Percentiles rank a stretch among this genome's conserved stretches.
phyloP scores from a whole-genome alignment of 2,329 filamentous ascomycete species.

The Ceratocystis huliohia region DNA sequence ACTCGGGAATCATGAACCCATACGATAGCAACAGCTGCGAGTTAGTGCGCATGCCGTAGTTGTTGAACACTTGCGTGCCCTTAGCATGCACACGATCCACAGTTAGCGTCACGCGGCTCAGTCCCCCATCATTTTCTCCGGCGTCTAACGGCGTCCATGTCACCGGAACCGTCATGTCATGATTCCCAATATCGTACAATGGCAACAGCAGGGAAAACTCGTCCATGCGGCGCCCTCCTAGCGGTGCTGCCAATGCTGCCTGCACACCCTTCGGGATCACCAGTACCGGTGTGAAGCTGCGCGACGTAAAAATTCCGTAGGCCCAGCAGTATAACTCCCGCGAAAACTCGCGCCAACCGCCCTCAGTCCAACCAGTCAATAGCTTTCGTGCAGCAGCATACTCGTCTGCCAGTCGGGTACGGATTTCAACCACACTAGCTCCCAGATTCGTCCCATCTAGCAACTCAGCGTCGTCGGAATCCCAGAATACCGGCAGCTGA shows the following conservation, averaged over 20 bases:
- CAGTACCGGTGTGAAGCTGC: conserved; percentile 51
- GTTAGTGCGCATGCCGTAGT: conserved; percentile 63
- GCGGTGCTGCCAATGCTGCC: background rate
- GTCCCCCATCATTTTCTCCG: conserved; percentile 13
- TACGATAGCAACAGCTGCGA: conserved; percentile 55
- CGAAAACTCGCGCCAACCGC: conserved; percentile 30
- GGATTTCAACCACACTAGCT: conserved; percentile 38
- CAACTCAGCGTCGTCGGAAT: conserved; percentile 44
- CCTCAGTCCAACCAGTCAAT: conserved; percentile 27
- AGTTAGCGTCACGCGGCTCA: conserved; percentile 32
- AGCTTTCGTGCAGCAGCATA: conserved; percentile 30
- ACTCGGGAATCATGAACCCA: conserved; percentile 44
- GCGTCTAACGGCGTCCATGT: conserved; percentile 29
- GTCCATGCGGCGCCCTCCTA: conserved; percentile 30
- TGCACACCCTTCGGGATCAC: conserved; percentile 31
- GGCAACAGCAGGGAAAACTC: conserved; percentile 58
- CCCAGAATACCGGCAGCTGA: conserved; percentile 51
- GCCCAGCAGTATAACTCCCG: conserved; percentile 50
- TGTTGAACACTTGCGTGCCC: conserved; percentile 52
- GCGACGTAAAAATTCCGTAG: conserved; percentile 50
- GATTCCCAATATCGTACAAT: conserved; percentile 60
- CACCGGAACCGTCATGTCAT: conserved; percentile 50
- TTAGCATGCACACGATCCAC: conserved; percentile 34
- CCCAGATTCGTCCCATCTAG: conserved; percentile 43
- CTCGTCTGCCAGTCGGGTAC: conserved; percentile 35